phyloP scores from a whole-genome alignment of 2,329 filamentous ascomycete species.

The Ophiocordyceps camponoti-floridani region DNA sequence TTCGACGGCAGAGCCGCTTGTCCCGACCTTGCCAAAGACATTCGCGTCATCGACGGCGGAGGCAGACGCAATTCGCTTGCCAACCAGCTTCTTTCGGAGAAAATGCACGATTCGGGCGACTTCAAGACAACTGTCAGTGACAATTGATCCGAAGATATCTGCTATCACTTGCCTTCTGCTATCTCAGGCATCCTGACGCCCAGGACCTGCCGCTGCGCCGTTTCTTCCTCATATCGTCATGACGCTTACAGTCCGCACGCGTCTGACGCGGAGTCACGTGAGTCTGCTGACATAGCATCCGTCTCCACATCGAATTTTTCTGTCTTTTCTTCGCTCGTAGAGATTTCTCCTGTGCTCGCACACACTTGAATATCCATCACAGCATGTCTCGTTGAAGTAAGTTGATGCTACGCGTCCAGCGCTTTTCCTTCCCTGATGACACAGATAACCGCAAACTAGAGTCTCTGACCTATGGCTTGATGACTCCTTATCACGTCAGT shows the following conservation, averaged over 20 bases:
- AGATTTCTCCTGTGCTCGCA: background rate
- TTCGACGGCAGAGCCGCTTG: slow-evolving; percentile 56
- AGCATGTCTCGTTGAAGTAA: background rate
- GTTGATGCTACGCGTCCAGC: background rate
- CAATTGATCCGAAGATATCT: background rate
- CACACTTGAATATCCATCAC: background rate
- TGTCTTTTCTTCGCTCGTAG: slow-evolving; percentile 1
- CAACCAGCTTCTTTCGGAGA: slow-evolving; percentile 66
- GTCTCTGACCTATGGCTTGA: slow-evolving; percentile 87
- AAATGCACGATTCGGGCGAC: slow-evolving; percentile 78
- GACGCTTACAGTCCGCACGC: slow-evolving; percentile 5
- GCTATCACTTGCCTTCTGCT: slow-evolving; percentile 29
- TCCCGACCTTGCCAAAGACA: slow-evolving; percentile 83
- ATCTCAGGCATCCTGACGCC: slow-evolving; percentile 39
- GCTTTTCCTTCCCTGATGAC: slow-evolving; percentile 48
- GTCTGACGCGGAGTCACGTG: slow-evolving; percentile 14
- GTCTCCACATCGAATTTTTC: background rate
- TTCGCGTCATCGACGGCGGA: slow-evolving; percentile 62
- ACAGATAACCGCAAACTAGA: slow-evolving; percentile 85
- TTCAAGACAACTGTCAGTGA: slow-evolving; percentile 8
- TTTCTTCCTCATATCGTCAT: background rate
- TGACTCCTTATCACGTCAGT: slow-evolving; percentile 80
- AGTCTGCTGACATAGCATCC: background rate
- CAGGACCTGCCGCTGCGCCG: background rate
- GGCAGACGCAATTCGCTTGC: slow-evolving; percentile 57